Base-by-base conservation (phyloP, 176 grass and related monocot genomes). In the Urochloa ruziziensis region DNA sequence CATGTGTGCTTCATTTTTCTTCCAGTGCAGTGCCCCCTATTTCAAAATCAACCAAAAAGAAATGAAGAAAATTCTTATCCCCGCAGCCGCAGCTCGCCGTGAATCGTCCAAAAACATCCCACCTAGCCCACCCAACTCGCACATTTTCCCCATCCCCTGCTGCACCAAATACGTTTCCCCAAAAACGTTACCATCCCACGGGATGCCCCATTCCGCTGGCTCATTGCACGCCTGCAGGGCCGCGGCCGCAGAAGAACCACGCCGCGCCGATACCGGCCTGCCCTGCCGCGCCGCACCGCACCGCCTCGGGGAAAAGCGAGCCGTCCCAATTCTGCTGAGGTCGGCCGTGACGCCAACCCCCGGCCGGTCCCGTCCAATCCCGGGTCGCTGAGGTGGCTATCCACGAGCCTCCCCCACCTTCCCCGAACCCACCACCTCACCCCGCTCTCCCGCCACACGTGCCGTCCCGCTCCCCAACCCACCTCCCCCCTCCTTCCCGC, bases 281-380 rank as follows among this genome's bases (percentile, higher is more conserved):
- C 1, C 54, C 33, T 17, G 3, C n/a, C 63, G n/a, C 23, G 19
- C 58, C 27, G 37, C 7, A 17, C 62, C 42, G 62, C 44, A 27
- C 34, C 21, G 40, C 35, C n/a, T n/a, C n/a, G n/a, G n/a, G n/a
- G n/a, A n/a, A n/a, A n/a, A n/a, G n/a, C n/a, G n/a, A n/a, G n/a
- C n/a, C 46, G 57, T 80, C 76, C 67, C 68, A 23, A 80, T 35
- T 65, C 68, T 0, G 88, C 78, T 90, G 78, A 90, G 34, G 64
- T 90, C 78, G 78, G 78, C 83, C 43, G 23, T 90, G 88, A 90
- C 88, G 23, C n/a, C 78, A 62, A n/a, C n/a, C n/a, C 2, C 11
- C 39, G 2, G 16, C 2, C 29, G 6, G 23, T 40, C 86, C 75
- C 23, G 19, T 33, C 86, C 80, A 71, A 63, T 85, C 69, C 43